Base-by-base conservation (phyloP, 306 rosid genomes). In the Parietaria judaica region DNA sequence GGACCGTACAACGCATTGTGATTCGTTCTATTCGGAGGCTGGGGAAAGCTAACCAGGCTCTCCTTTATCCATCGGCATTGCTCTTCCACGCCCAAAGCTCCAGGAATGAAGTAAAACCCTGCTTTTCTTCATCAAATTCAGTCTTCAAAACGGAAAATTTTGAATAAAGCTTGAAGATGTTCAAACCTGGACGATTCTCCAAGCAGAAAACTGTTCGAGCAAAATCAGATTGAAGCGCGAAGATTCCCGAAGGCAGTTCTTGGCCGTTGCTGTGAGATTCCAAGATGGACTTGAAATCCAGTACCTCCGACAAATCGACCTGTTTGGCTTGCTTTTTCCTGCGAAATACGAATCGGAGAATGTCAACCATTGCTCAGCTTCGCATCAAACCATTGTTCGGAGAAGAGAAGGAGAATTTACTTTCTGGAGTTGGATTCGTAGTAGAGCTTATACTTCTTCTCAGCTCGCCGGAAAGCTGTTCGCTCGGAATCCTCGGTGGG, bases 21-120 rank as follows among this genome's bases (percentile, higher is more conserved):
- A 79, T 88, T 92, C 47, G 99, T 88, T 80, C 99, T 82, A 49
- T 88, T 92, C 36, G 95, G 96, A 65, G 99, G 96, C 72, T 82
- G 94, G 0, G 96, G 99, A 50, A 88, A 88, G 64, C 81, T 80
- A 54, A 39, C 76, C 64, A 92, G 72, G 68, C 94, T 86, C 79
- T 86, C 90, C 87, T 70, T 80, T 35, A 86, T 82, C 90, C 86
- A 86, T 60, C 60, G 66, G 50, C 83, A 86, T 70, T 92, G 96
- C 61, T 84, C 84, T 72, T 86, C 80, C n/a, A 78, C 2, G 55
- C 65, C 74, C 60, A 86, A 73, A 12, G 88, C 94, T 23, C 81
- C 84, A 41, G 96, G 90, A 61, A 92, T 76, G 72, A 92, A 88
- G 78, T 79, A 88, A 79, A 88, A 92, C 4, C 95, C 96, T 92